phyloP scores from a whole-genome alignment of 345 rosid genomes.

The Tarenaya hassleriana region DNA sequence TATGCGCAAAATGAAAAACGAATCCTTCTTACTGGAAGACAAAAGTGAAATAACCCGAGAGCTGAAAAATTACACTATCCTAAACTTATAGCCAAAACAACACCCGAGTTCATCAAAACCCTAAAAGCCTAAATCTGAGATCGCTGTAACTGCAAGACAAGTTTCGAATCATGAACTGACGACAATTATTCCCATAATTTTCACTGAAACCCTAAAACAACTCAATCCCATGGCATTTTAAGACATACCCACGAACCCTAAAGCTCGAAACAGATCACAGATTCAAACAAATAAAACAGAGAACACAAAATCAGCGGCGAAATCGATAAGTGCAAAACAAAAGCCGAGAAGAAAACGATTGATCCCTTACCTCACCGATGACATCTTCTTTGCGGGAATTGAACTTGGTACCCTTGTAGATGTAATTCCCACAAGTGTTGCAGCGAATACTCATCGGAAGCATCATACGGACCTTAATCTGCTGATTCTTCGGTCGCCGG shows the following conservation, averaged over 20 bases:
- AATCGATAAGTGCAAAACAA: no score
- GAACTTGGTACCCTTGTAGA: constrained; percentile 88
- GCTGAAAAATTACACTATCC: no score
- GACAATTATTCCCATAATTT: not conserved
- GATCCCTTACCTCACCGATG: constrained; percentile 63
- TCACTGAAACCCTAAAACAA: no score
- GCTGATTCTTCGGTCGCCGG: constrained; percentile 75
- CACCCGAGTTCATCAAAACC: constrained; percentile 19
- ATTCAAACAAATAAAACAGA: not conserved
- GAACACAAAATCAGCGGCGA: no score
- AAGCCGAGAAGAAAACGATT: not conserved
- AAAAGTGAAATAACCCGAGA: no score
- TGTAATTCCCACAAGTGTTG: constrained; percentile 79
- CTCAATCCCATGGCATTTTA: not conserved
- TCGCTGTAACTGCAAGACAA: not conserved
- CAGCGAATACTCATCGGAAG: constrained; percentile 98
- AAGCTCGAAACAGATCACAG: not conserved
- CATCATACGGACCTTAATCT: constrained; percentile 94
- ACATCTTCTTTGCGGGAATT: constrained; percentile 91
- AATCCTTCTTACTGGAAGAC: not conserved
- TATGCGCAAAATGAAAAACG: not conserved
- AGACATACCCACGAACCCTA: not conserved
- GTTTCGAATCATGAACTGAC: not conserved
- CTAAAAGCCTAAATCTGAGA: constrained; percentile 24
- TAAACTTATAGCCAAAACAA: not conserved